Base-by-base conservation (phyloP, 2,329 filamentous ascomycete genomes). In the Lasiodiplodia hormozganensis region DNA sequence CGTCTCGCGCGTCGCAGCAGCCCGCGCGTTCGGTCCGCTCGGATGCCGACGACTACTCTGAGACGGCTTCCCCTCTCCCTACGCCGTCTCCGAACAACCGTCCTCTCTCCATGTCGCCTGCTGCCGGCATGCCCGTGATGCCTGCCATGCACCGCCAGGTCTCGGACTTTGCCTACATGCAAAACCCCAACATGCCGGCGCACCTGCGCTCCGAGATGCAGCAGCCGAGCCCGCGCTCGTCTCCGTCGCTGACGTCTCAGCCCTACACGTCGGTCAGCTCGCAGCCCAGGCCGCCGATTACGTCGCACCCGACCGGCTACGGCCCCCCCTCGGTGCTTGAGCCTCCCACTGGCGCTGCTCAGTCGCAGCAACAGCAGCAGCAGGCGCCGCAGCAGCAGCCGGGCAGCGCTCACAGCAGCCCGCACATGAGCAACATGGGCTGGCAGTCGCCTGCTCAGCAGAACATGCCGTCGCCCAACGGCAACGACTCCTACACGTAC, bases 371-470 rank as follows among this genome's bases (percentile, higher is more conserved):
- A 73, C 85, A 88, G 2, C 90, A 92, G 69, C 89, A 91, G 71
- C 90, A 91, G 74, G 87, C 95, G 77, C 90, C 92, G 69, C 89
- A 91, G 71, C 89, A 91, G 71, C 90, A 91, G 73, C 67, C 67
- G 21, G 88, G 87, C 1, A 97, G 92, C 76, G 90, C 88, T n/a
- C 89, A 85, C 68, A 92, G 92, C 65, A 97, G 94, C 79, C 94
- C 95, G 62, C 94, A 97, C 79, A 93, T 97, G 89, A 82, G 83
- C 70, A 89, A 86, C 70, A 86, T 93, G 70, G 92, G 92, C 67
- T 97, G 95, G 94, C 92, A 93, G 72, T 96, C 94, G 4, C 94
- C 94, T 4, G 88, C 90, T 2, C 92, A 94, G 72, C 88, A 89
- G 71, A 86, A 87, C 38, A 89, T 93, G 72, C 89, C 91, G 11